Percentiles rank a stretch among this genome's conserved stretches.
Evolutionary conservation across 495 filamentous ascomycete genomes (phyloP).

Genomic region (Aspergillus steynii): DNA sequence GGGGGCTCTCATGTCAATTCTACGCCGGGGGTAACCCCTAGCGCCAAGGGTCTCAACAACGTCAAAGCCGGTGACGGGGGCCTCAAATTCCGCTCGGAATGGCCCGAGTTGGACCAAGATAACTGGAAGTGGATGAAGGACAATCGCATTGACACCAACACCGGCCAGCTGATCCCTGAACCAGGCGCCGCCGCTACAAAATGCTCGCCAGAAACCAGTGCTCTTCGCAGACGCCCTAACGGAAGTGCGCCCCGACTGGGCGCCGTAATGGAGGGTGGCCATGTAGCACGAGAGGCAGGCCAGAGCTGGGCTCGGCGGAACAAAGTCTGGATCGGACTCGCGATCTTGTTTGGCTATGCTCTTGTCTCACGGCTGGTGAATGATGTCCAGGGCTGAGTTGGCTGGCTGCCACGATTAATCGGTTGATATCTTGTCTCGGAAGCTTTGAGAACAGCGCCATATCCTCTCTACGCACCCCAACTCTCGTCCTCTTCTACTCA

Average conservation of each 20-base stretch:
- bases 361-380: constrained; percentile 72
- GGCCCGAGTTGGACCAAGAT: constrained; percentile 85
- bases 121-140: constrained; percentile 94
- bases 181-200: constrained; percentile 37
- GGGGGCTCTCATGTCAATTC: constrained; percentile 72
- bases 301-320: constrained; percentile 78
- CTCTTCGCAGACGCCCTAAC: constrained; percentile 63
- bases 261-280: constrained; percentile 75
- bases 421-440: too few species aligned
- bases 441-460: background rate
- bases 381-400: constrained; percentile 43
- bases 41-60: constrained; percentile 60
- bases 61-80: constrained; percentile 88
- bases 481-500: background rate
- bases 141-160: constrained; percentile 74
- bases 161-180: constrained; percentile 60
- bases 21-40: constrained; percentile 44
- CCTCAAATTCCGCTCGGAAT: constrained; percentile 83
- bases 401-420: constrained; percentile 14
- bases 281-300: constrained; percentile 73
- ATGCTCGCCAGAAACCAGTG: constrained; percentile 65
- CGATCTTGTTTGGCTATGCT: constrained; percentile 73
- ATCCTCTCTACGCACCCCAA: background rate
- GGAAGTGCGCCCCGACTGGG: constrained; percentile 70
- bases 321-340: constrained; percentile 69